Base-by-base conservation (phyloP, 768 basidiomycete genomes). In the Lactifluus echinatus region DNA sequence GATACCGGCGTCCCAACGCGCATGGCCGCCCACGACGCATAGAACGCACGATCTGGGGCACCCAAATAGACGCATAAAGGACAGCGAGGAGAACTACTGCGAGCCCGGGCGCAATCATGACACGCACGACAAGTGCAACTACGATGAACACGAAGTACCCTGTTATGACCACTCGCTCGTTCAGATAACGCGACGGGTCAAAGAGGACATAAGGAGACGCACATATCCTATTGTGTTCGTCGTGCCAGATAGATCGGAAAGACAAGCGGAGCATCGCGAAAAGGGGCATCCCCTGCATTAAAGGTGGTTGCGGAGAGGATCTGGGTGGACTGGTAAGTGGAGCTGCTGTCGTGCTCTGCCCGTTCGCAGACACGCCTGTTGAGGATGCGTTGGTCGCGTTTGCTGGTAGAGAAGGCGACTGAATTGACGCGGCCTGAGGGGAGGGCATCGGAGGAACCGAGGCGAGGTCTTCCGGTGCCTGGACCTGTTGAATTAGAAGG, bases 31-130 rank as follows among this genome's bases (percentile, higher is more conserved):
- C 87, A 23, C 88, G 79, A 21, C 79, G 77, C 15, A 78, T 82
- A 15, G 90, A 87, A 23, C 93, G 77, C 52, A 85, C 74, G 47
- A 96, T 90, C 70, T 94, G 93, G 3, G 89, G 85, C 4, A 86
- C 63, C 93, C 93, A 96, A 65, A 93, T 84, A 57, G 77, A 77
- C 6, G 85, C 85, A 69, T 94, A 92, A 55, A 89, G 78, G 26
- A 74, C 67, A 10, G 75, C 79, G 33, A 93, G 77, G 61, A 87
- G 82, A 17, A 85, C 61, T 63, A 89, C 74, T 8, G 84, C 79
- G 43, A 89, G 72, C 0, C 79, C 77, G 1, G 86, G 80, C 21
- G 82, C 81, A 64, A 88, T 64, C 51, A 90, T 82, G 48, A 92
- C 77, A 34, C 87, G 83, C 62, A 92, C 80, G 55, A 93, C 77